Percentiles rank a stretch among this genome's conserved stretches.
Conservation (phyloP, 371 early-diverging fungal species). For the Saksenaea vasiformis region DNA sequence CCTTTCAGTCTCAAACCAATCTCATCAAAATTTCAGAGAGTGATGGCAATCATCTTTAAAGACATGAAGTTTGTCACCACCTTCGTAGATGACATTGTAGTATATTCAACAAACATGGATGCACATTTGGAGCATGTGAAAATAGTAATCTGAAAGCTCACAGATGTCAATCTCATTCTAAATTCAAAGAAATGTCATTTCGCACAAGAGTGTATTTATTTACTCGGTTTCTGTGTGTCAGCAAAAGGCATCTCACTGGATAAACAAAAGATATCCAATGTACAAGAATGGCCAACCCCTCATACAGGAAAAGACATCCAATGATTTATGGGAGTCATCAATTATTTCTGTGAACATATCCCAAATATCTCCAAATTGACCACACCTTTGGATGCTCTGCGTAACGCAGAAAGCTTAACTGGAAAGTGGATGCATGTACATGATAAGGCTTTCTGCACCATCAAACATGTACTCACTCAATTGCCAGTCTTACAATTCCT, state of each 20-base stretch:
- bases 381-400: slow-evolving; percentile 23
- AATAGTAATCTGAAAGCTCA: slow-evolving; percentile 16
- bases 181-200: slow-evolving; percentile 24
- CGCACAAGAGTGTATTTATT: slow-evolving; percentile 10
- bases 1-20: no score
- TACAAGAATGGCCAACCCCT: slow-evolving; percentile 15
- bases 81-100: slow-evolving; percentile 22
- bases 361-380: slow-evolving; percentile 15
- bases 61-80: not conserved
- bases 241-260: slow-evolving; percentile 12
- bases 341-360: slow-evolving; percentile 31
- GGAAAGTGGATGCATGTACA: slow-evolving; percentile 2
- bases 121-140: slow-evolving; percentile 14
- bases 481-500: slow-evolving; percentile 10
- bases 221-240: slow-evolving; percentile 22
- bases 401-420: slow-evolving; percentile 5
- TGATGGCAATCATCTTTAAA: not conserved
- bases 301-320: slow-evolving; percentile 20
- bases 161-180: slow-evolving; percentile 18
- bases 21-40: not conserved
- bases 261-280: slow-evolving; percentile 18
- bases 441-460: slow-evolving; percentile 7
- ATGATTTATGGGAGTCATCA: slow-evolving; percentile 25
- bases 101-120: not conserved
- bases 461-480: slow-evolving; percentile 3